Conservation (phyloP, 75 land plant species). For the Gnetum montanum region DNA sequence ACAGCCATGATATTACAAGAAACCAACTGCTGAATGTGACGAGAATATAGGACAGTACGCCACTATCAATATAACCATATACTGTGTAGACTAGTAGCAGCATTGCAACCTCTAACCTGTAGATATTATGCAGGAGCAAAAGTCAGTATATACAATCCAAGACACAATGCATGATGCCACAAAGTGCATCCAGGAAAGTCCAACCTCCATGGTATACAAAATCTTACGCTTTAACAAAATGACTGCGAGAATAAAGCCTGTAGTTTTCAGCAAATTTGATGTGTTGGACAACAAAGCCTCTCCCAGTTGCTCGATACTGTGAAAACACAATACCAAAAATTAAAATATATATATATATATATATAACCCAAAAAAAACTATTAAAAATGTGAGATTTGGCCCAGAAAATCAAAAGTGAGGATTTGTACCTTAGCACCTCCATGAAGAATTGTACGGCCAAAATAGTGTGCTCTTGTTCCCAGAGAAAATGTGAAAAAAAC, state of each 20-base stretch:
- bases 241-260: constrained; percentile 90
- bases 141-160: neutral
- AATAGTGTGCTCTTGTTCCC: constrained; percentile 91
- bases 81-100: constrained; percentile 66
- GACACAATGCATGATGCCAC: neutral
- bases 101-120: constrained; percentile 74
- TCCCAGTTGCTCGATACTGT: constrained; percentile 90
- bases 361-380: too few species aligned
- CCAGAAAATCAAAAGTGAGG: neutral
- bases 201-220: neutral
- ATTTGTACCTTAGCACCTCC: constrained; percentile 87
- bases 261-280: constrained; percentile 93
- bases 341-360: neutral
- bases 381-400: neutral
- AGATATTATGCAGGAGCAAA: constrained; percentile 12
- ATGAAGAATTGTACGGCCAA: constrained; percentile 92
- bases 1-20: constrained; percentile 89
- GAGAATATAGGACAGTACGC: constrained; percentile 59
- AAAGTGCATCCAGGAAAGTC: too few species aligned
- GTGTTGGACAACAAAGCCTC: constrained; percentile 93
- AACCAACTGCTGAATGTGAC: constrained; percentile 86
- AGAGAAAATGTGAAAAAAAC: constrained; percentile 94
- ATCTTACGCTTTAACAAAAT: constrained; percentile 84
- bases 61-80: constrained; percentile 60
- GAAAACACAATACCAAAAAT: neutral